Evolutionary conservation across 352 stramenopile species (phyloP).

Genomic region (Pythium aristosporum): DNA sequence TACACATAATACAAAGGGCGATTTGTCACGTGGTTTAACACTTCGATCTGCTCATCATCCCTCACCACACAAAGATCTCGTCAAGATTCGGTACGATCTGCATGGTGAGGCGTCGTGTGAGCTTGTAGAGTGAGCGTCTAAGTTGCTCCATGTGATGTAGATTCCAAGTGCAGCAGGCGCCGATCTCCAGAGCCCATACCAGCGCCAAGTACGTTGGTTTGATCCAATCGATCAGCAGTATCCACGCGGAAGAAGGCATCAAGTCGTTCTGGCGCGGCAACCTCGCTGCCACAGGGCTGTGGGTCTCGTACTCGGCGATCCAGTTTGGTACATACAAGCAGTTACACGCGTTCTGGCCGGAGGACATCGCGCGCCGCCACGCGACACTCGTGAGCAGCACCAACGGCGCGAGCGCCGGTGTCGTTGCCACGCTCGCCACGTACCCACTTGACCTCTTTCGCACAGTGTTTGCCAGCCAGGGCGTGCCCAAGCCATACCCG

Average conservation of each 20-base stretch:
- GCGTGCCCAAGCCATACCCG: conserved; percentile 78
- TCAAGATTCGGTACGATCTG: conserved; percentile 64
- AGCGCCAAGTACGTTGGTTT: conserved; percentile 54
- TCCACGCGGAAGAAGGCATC: conserved; percentile 80
- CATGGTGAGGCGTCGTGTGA: background rate
- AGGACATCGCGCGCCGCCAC: conserved; percentile 25
- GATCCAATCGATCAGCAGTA: conserved; percentile 54
- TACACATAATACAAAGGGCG: conserved; percentile 7
- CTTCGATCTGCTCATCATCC: background rate
- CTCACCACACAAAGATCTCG: conserved; percentile 34
- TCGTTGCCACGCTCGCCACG: conserved; percentile 86
- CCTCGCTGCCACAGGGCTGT: conserved; percentile 69
- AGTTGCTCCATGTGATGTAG: conserved; percentile 11
- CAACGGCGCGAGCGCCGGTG: conserved; percentile 85
- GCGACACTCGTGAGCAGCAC: conserved; percentile 50
- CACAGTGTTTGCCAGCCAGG: conserved; percentile 92
- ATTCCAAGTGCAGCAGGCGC: conserved; percentile 76
- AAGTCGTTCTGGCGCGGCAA: conserved; percentile 85
- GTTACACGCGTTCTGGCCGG: conserved; percentile 44
- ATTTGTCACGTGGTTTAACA: conserved; percentile 6
- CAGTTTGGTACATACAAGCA: conserved; percentile 72
- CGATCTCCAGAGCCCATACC: conserved; percentile 28
- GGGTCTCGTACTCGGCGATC: conserved; percentile 79
- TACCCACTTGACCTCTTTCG: conserved; percentile 96
- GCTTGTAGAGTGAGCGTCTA: background rate